phyloP scores from a whole-genome alignment of 2,329 filamentous ascomycete species.

The Ophiognomonia clavigignenti-juglandacearum region DNA sequence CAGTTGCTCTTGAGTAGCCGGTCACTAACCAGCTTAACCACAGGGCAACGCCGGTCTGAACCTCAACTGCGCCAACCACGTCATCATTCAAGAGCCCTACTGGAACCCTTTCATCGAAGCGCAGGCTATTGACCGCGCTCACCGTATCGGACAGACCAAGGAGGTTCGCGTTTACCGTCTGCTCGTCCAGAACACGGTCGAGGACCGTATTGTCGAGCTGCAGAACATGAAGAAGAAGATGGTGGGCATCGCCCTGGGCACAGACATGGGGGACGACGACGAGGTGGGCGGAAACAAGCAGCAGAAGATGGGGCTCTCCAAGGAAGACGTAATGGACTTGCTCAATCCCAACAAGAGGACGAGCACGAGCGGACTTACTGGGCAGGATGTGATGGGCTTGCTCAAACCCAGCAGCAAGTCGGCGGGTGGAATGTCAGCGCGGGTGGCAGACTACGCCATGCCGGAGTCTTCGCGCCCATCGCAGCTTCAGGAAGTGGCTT shows the following conservation, averaged over 20 bases:
- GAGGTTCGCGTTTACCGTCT: conserved; percentile 74
- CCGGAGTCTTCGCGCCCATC: too few species aligned
- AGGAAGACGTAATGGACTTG: background rate
- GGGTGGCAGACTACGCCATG: too few species aligned
- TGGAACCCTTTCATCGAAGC: conserved; percentile 90
- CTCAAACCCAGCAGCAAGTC: background rate
- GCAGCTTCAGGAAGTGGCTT: too few species aligned
- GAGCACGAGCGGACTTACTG: too few species aligned
- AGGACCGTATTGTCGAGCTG: conserved; percentile 73
- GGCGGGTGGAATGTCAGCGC: too few species aligned
- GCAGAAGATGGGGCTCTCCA: too few species aligned
- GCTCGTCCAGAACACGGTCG: conserved; percentile 68
- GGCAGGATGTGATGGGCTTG: background rate
- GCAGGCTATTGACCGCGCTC: conserved; percentile 80
- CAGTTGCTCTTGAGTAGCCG: too few species aligned
- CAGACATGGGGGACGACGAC: too few species aligned
- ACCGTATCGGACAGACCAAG: conserved; percentile 73
- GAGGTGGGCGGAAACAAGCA: too few species aligned
- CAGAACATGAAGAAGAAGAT: conserved; percentile 72
- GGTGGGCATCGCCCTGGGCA: conserved; percentile 68
- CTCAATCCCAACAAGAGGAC: background rate
- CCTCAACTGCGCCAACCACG: conserved; percentile 70
- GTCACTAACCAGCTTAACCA: background rate
- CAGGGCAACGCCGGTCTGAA: conserved; percentile 75
- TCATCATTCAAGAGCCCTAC: conserved; percentile 84